These are phyloP conservation scores for Fragaria ananassa DNA, from an alignment of 306 rosid genomes.

Conservation along the genomic window DNA sequence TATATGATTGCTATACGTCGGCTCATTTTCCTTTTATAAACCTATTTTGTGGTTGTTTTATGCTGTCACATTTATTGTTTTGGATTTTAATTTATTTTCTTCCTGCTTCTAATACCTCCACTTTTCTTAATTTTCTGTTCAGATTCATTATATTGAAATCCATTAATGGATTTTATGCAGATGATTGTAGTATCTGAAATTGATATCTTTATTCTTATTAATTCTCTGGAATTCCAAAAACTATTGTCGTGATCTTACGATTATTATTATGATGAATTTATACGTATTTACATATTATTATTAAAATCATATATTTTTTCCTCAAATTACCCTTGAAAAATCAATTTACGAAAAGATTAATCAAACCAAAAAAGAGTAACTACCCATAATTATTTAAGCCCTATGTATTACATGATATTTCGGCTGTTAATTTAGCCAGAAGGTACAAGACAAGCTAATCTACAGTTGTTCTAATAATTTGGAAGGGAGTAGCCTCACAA, in stretches of 20 bases:
- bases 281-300: too few relatives aligned
- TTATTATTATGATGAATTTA: not conserved
- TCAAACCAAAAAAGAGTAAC: too few relatives aligned
- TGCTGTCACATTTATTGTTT: not conserved
- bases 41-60: not conserved
- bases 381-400: too few relatives aligned
- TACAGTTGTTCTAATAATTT: not conserved
- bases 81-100: not conserved
- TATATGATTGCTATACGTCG: conserved; percentile 10
- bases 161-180: not conserved
- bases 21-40: not conserved
- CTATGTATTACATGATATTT: too few relatives aligned
- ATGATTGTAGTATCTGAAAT: not conserved
- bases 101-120: not conserved
- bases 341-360: too few relatives aligned
- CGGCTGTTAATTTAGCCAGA: conserved; percentile 6
- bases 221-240: not conserved
- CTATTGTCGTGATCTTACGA: not conserved
- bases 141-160: not conserved
- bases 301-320: too few relatives aligned
- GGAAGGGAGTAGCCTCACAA: not conserved
- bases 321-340: too few relatives aligned
- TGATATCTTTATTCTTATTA: not conserved
- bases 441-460: not conserved
- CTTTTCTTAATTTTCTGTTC: not conserved